These are phyloP conservation scores for Penicillium mononematosum DNA, from an alignment of 495 filamentous ascomycete genomes.

Conservation along the genomic window DNA sequence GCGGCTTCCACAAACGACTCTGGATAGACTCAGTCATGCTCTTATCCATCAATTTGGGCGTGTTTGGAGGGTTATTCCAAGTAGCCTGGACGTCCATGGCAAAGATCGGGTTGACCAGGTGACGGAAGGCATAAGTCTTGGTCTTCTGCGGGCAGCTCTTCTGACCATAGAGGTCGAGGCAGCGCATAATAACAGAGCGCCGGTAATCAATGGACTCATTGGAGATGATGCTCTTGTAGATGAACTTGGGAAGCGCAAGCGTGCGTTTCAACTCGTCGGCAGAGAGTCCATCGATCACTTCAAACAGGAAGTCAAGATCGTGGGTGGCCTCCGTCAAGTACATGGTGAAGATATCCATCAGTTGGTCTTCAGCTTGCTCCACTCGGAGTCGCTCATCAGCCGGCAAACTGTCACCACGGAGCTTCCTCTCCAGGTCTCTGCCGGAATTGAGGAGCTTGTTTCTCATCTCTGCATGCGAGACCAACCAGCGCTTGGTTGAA, in stretches of 20 bases:
- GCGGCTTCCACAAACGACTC: conserved; percentile 90
- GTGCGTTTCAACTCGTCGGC: conserved; percentile 75
- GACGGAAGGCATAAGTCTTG: conserved; percentile 88
- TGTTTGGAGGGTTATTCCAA: conserved; percentile 53
- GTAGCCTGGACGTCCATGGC: conserved; percentile 88
- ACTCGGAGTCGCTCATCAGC: conserved; percentile 76
- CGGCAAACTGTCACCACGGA: conserved; percentile 66
- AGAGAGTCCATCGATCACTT: conserved; percentile 80
- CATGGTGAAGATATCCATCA: conserved; percentile 81
- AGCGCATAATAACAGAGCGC: conserved; percentile 77
- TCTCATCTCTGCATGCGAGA: conserved; percentile 70
- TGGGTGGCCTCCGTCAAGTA: conserved; percentile 70
- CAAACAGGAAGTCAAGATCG: conserved; percentile 87
- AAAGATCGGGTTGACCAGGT: conserved; percentile 93
- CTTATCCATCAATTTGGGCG: conserved; percentile 79
- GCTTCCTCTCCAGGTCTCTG: conserved; percentile 69
- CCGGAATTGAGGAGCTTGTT: conserved; percentile 65
- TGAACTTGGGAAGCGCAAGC: conserved; percentile 72
- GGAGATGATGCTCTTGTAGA: conserved; percentile 81
- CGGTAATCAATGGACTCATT: conserved; percentile 87
- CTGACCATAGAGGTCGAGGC: conserved; percentile 82
- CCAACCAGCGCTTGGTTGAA: conserved; percentile 67
- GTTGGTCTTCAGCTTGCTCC: conserved; percentile 82
- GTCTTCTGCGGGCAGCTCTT: conserved; percentile 76
- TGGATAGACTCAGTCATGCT: conserved; percentile 88